phyloP scores from a whole-genome alignment of 495 filamentous ascomycete genomes.

The Penicillium desertorum region DNA sequence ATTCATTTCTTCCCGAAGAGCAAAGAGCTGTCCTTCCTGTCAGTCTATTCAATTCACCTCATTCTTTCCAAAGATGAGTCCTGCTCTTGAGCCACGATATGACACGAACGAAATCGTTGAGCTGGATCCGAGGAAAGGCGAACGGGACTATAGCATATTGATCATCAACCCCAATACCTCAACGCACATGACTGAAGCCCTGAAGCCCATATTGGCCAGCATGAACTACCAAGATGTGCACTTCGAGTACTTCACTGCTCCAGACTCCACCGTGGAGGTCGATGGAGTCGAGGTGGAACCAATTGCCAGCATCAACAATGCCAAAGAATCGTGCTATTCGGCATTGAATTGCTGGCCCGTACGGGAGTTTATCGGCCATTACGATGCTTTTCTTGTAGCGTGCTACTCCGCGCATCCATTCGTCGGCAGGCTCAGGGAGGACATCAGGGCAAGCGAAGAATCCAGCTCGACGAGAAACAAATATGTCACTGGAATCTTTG shows the following conservation, averaged over 20 bases:
- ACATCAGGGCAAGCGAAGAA: slow-evolving; percentile 31
- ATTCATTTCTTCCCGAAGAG: neutral
- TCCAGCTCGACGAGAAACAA: slow-evolving; percentile 33
- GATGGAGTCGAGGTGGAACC: slow-evolving; percentile 32
- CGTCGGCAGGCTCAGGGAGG: slow-evolving; percentile 56
- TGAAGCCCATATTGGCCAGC: slow-evolving; percentile 61
- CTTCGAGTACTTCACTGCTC: slow-evolving; percentile 59
- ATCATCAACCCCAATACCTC: slow-evolving; percentile 94
- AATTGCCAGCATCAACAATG: slow-evolving; percentile 49
- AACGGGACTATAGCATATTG: slow-evolving; percentile 54
- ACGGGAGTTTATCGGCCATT: slow-evolving; percentile 51
- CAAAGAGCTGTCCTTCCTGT: neutral
- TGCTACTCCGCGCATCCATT: slow-evolving; percentile 91
- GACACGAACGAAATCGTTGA: slow-evolving; percentile 3
- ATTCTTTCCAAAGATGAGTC: slow-evolving; percentile 1
- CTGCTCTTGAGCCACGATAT: neutral
- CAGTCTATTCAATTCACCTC: neutral
- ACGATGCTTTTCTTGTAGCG: slow-evolving; percentile 79
- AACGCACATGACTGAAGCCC: slow-evolving; percentile 71
- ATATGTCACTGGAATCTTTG: slow-evolving; percentile 83
- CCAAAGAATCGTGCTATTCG: slow-evolving; percentile 51
- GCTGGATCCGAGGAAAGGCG: slow-evolving; percentile 22
- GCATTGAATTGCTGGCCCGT: slow-evolving; percentile 57
- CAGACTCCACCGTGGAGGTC: slow-evolving; percentile 30
- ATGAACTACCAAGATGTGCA: slow-evolving; percentile 49